Conservation (phyloP, 2,329 filamentous ascomycete species). For the Talaromyces islandicus region DNA sequence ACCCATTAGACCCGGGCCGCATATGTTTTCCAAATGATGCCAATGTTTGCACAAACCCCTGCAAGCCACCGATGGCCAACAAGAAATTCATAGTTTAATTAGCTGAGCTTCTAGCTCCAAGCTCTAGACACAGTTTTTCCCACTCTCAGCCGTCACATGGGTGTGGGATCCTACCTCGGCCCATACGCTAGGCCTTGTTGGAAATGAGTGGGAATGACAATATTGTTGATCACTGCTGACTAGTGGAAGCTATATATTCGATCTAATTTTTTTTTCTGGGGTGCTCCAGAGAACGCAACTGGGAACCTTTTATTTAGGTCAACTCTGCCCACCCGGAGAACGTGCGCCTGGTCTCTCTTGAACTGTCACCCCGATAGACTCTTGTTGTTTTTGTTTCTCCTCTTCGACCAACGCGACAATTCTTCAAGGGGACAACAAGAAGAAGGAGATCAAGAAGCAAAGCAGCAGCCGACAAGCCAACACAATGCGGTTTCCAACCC, state of each 20-base stretch:
- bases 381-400: neutral
- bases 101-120: neutral
- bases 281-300: neutral
- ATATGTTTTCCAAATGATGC: neutral
- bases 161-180: neutral
- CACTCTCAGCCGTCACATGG: neutral
- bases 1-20: neutral
- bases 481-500: conserved; percentile 11
- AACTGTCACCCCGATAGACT: neutral
- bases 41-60: neutral
- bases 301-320: conserved; percentile 1
- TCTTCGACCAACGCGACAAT: neutral
- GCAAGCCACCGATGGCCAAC: neutral
- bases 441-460: neutral
- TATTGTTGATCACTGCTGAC: neutral
- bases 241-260: neutral
- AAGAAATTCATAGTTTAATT: neutral
- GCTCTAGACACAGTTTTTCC: neutral
- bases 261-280: neutral
- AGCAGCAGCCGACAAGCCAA: neutral
- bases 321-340: neutral
- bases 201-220: neutral
- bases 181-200: neutral
- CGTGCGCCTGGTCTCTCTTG: neutral
- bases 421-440: neutral